Evolutionary conservation across 164 flowering plant genomes (phyloP).

Genomic region (Tetracentron sinense): DNA sequence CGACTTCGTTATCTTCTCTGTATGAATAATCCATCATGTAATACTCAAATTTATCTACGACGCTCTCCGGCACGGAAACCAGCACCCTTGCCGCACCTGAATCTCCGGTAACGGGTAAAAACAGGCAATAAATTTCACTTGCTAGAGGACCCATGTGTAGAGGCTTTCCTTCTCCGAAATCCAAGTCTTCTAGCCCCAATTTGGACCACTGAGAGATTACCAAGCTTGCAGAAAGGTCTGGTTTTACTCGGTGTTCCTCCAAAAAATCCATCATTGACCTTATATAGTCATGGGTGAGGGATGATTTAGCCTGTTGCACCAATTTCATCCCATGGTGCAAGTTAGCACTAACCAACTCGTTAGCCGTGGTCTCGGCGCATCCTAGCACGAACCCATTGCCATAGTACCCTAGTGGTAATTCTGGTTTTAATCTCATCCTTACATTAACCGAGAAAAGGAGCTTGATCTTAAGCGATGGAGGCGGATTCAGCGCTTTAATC

Average conservation of each 20-base stretch:
- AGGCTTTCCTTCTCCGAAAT: conserved; percentile 79
- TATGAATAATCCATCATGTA: conserved; percentile 43
- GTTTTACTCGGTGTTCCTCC: conserved; percentile 52
- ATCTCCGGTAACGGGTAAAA: conserved; percentile 65
- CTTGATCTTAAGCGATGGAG: conserved; percentile 40
- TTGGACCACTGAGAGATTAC: conserved; percentile 86
- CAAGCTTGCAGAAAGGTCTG: conserved; percentile 54
- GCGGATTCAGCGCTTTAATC: conserved; percentile 51
- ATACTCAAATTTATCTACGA: conserved; percentile 53
- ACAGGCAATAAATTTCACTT: conserved; percentile 78
- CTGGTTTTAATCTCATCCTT: conserved; percentile 39
- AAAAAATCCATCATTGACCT: conserved; percentile 54
- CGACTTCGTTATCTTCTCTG: conserved; percentile 9
- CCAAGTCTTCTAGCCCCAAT: conserved; percentile 74
- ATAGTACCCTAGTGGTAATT: conserved; percentile 63
- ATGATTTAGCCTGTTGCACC: conserved; percentile 61
- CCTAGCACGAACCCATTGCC: conserved; percentile 88
- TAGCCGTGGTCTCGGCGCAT: conserved; percentile 59
- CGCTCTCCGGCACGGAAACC: conserved; percentile 70
- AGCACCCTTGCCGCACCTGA: conserved; percentile 49
- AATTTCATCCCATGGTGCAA: conserved; percentile 44
- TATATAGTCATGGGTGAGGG: conserved; percentile 43
- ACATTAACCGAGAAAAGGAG: conserved; percentile 82
- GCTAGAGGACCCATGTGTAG: conserved; percentile 68
- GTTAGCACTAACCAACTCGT: conserved; percentile 39